Base-by-base conservation (phyloP, 1,284 basidiomycete genomes). In the Irpex lacteus region DNA sequence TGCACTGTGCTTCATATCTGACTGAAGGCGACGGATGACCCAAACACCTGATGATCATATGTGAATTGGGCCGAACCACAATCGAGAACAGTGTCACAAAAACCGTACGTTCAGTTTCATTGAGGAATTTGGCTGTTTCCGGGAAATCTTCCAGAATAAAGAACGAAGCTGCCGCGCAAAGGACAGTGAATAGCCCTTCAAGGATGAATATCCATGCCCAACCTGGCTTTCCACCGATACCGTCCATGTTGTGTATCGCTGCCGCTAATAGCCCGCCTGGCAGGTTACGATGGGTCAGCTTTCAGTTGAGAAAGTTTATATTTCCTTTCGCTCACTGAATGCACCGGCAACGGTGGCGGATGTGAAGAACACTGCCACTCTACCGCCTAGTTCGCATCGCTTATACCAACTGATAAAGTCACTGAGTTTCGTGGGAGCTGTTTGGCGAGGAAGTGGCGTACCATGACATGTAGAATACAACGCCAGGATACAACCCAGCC, bases 201-300 rank as follows among this genome's bases (percentile, higher is more conserved):
- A 94, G 77, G 65, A 93, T 92, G 75, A 92, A 90, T 62, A 91
- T 90, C 88, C 87, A 89, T 11, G 81, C 78, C 82, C 83, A 85
- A 11, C 77, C 88, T 19, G 82, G 77, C 68, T 82, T 85, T 36
- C 87, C 85, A 2, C 82, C 88, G 32, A 91, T 72, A 11, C 87
- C 87, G 66, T 89, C 76, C 87, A 90, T 88, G 55, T 90, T 87
- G 8, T 80, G 79, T 38, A 90, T 90, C 2, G 84, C 88, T n/a
- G 84, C 82, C 49, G 88, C 83, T 13, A 90, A 76, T 6, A 88
- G 78, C 36, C 87, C 86, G 70, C 84, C 84, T 85, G 59, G 9
- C 47, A 56, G n/a, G 9, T 32, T 15, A 18, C 19, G 7, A 52
- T 8, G 5, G 5, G 15, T 38, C 18, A 50, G 4, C 8, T 21